Base-by-base conservation (phyloP, 495 filamentous ascomycete genomes). In the Aspergillus baeticus region DNA sequence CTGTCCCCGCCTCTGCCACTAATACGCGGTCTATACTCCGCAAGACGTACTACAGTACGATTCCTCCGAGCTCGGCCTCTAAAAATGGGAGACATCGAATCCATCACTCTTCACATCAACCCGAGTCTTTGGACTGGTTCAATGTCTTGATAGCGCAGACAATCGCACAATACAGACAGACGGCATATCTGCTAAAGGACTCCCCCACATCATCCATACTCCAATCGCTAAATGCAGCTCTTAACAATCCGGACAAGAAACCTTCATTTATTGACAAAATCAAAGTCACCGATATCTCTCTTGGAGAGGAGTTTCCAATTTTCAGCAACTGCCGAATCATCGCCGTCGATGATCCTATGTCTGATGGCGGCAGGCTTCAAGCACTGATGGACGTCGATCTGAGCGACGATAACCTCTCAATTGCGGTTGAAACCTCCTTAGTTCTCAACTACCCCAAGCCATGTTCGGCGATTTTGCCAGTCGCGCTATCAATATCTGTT, bases 121-220 rank as follows among this genome's bases (percentile, higher is more conserved):
- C 94, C n/a, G 94, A 98, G 72, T 91, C 87, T n/a, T 75, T 98
- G 60, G 94, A 98, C 68, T 98, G 94, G 94, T 98, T 98, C 79
- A 98, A 98, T 70, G 94, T 98, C 21, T 79, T 98, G 53, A 86
- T 98, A 51, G 95, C 94, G 6, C 94, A 98, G 75, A 95, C 95
- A 0, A 92, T 98, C 49, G 93, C 95, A 3, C 95, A 98, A 66
- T 92, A 98, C 65, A 82, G 94, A 46, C 85, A 87, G 56, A 95
- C 97, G 63, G 94, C 94, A 21, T 80, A 82, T 29, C 81, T 89
- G 23, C 84, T 91, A 49, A 92, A 96, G 65, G 89, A 91, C 63
- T 74, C 72, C 7, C 75, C 75, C n/a, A 74, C 76, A 11, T 73
- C 73, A 5, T 95, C 94, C 6, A 92, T 98, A 20, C 82, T 98